These are phyloP conservation scores for Cytospora piceae DNA, from an alignment of 2,329 filamentous ascomycete species.

Conservation along the genomic window DNA sequence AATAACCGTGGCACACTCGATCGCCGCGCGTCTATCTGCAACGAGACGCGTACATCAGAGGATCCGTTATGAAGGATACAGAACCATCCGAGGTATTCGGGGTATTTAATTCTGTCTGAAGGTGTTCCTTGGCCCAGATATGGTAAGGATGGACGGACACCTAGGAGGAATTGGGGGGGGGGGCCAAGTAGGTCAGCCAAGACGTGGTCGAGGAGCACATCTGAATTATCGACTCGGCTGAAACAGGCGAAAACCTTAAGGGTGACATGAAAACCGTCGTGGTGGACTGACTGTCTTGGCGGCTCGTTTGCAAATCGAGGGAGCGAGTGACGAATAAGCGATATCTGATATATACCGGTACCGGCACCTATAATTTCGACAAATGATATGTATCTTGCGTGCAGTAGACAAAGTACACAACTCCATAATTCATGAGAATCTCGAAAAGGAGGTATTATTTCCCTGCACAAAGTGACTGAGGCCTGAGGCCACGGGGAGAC, in stretches of 20 bases:
- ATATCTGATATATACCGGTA: neutral
- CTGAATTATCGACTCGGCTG: neutral
- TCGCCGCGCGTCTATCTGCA: neutral
- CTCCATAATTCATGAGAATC: neutral
- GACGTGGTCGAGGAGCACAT: conserved; percentile 5
- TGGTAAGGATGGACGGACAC: conserved; percentile 12
- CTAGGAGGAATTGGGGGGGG: neutral
- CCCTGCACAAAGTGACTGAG: neutral
- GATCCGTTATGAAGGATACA: conserved; percentile 9
- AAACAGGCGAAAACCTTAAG: neutral
- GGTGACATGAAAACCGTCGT: neutral
- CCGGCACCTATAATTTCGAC: neutral
- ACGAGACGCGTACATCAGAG: conserved; percentile 7
- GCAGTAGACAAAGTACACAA: neutral
- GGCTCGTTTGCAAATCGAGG: neutral
- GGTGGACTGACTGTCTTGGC: neutral
- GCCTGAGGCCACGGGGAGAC: neutral
- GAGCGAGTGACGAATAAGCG: neutral
- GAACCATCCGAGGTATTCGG: conserved; percentile 13
- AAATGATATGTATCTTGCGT: neutral
- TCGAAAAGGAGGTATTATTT: neutral
- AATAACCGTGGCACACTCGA: too few relatives aligned
- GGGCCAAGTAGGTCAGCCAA: neutral
- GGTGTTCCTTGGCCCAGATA: conserved; percentile 8
- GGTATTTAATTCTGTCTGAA: conserved; percentile 12